Evolutionary conservation across 768 basidiomycete genomes (phyloP).

Genomic region (Mycena vitilis): DNA sequence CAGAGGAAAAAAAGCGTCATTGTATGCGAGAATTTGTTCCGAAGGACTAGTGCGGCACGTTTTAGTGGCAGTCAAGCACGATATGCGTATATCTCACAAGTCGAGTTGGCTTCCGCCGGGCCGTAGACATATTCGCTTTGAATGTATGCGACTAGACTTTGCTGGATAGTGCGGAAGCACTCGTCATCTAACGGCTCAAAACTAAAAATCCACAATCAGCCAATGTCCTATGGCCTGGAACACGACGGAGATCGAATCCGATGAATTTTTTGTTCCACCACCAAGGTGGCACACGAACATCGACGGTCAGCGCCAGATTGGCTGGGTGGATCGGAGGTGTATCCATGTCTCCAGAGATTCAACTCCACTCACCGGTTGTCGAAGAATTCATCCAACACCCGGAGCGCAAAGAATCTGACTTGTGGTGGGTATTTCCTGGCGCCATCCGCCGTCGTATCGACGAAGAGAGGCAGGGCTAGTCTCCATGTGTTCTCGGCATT

Average conservation of each 20-base stretch:
- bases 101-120: conserved; percentile 80
- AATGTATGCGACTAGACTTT: conserved; percentile 84
- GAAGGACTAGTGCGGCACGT: conserved; percentile 66
- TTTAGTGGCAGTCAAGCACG: conserved; percentile 27
- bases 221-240: conserved; percentile 24
- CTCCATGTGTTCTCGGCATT: conserved; percentile 84
- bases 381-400: conserved; percentile 84
- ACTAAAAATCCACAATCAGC: conserved; percentile 47
- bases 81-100: conserved; percentile 69
- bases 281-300: conserved; percentile 23
- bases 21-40: conserved; percentile 96
- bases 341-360: conserved; percentile 8
- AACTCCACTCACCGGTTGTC: conserved; percentile 76
- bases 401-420: conserved; percentile 83
- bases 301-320: neutral
- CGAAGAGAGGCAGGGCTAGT: conserved; percentile 80
- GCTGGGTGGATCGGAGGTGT: conserved; percentile 28
- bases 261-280: conserved; percentile 17
- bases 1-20: conserved; percentile 89
- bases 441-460: conserved; percentile 70
- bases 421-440: conserved; percentile 74
- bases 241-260: conserved; percentile 25
- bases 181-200: conserved; percentile 78
- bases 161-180: conserved; percentile 77
- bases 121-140: conserved; percentile 91